Evolutionary conservation across 768 basidiomycete genomes (phyloP).

Genomic region (Auricularia cornea): DNA sequence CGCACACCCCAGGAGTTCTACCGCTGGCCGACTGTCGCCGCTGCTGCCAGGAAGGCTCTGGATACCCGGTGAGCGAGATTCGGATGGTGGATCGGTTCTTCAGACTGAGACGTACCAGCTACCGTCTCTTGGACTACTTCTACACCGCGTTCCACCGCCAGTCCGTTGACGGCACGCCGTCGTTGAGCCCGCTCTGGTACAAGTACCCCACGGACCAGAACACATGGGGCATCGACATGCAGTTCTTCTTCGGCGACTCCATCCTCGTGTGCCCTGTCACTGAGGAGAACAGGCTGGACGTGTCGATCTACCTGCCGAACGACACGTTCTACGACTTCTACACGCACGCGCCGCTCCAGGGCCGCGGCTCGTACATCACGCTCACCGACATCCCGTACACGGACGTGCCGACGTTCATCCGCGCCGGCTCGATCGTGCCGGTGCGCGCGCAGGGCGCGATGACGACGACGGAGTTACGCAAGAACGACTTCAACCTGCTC

Average conservation of each 20-base stretch:
- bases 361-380: slow-evolving; percentile 29
- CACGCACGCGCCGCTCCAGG: slow-evolving; percentile 40
- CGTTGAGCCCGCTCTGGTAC: slow-evolving; percentile 59
- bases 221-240: slow-evolving; percentile 54
- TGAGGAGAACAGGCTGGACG: slow-evolving; percentile 48
- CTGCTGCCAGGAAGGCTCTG: slow-evolving; percentile 51
- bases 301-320: slow-evolving; percentile 51
- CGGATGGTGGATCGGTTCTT: background rate
- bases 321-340: slow-evolving; percentile 60
- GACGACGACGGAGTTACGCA: slow-evolving; percentile 51
- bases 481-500: slow-evolving; percentile 51
- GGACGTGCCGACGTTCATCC: slow-evolving; percentile 55
- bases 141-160: slow-evolving; percentile 63
- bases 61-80: slow-evolving; percentile 43
- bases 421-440: slow-evolving; percentile 50
- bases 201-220: slow-evolving; percentile 54
- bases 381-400: slow-evolving; percentile 38
- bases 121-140: slow-evolving; percentile 50
- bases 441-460: slow-evolving; percentile 47
- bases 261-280: slow-evolving; percentile 65
- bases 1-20: slow-evolving; percentile 53
- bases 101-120: slow-evolving; percentile 21
- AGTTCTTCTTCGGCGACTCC: slow-evolving; percentile 62
- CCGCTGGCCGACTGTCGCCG: slow-evolving; percentile 46
- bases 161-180: slow-evolving; percentile 47